These are phyloP conservation scores for Lonicera japonica DNA, from an alignment of 129 eudicot genomes.

Conservation along the genomic window DNA sequence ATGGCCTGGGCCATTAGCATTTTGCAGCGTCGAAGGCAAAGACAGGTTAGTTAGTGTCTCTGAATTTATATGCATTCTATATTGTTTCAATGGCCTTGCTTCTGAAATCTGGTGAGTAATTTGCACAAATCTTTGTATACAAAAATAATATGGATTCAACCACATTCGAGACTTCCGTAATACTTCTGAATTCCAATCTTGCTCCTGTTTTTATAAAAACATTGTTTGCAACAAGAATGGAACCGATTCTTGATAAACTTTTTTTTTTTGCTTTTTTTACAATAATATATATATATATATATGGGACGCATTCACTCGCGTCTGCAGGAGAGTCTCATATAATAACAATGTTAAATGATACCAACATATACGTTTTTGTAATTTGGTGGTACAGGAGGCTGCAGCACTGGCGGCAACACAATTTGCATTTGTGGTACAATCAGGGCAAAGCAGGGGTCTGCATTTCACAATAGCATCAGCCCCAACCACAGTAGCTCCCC, in stretches of 20 bases:
- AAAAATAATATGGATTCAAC: too few species aligned
- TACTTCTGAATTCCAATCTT: too few species aligned
- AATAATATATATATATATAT: too few species aligned
- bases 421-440: slow-evolving; percentile 47
- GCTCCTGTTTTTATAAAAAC: too few species aligned
- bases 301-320: too few species aligned
- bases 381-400: slow-evolving; percentile 48
- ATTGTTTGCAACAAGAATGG: too few species aligned
- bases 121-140: not conserved
- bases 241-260: too few species aligned
- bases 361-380: not conserved
- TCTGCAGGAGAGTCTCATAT: too few species aligned
- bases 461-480: slow-evolving; percentile 53
- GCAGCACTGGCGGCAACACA: slow-evolving; percentile 77
- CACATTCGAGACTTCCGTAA: too few species aligned
- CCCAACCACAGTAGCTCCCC: slow-evolving; percentile 29
- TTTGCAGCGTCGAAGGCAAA: slow-evolving; percentile 87
- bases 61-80: too few species aligned
- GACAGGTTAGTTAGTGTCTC: slow-evolving; percentile 54
- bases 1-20: slow-evolving; percentile 91
- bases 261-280: too few species aligned
- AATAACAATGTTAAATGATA: not conserved
- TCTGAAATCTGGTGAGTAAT: not conserved
- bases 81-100: too few species aligned
- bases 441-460: slow-evolving; percentile 53